Base-by-base conservation (phyloP, 371 early-diverging fungal species). In the Amoeboaphelidium protococcarum region DNA sequence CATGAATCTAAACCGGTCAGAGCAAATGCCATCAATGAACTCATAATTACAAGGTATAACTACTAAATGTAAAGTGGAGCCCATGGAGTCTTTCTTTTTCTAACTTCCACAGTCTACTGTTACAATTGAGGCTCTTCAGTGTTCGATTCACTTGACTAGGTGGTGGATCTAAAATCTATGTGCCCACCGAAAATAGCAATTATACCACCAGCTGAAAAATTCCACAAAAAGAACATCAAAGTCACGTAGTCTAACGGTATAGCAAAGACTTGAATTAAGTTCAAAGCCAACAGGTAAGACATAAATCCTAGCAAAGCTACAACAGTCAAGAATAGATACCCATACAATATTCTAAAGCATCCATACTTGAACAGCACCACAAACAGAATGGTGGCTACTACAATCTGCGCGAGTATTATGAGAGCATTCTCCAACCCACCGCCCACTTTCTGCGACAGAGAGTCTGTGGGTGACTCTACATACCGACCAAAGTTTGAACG, bases 141-240 rank as follows among this genome's bases (percentile, higher is more conserved):
- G 86, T 83, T 0, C 80, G 80, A 52, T 74, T 73, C 74, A n/a
- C n/a, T n/a, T n/a, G n/a, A n/a, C n/a, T n/a, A n/a, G n/a, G n/a
- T n/a, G n/a, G n/a, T n/a, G n/a, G n/a, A n/a, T n/a, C n/a, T n/a
- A n/a, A n/a, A n/a, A n/a, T n/a, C n/a, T n/a, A n/a, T n/a, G n/a
- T n/a, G n/a, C n/a, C n/a, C n/a, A n/a, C 78, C 80, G 54, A 85
- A 82, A 10, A 82, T 74, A n/a, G 71, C 65, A 3, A 74, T 55
- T 21, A 85, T 51, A 12, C 86, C 86, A 19, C 74, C 76, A 2
- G 69, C 65, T 0, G 73, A 63, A 57, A 82, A 71, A 54, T 85
- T 85, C 74, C 76, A 85, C 22, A 82, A 56, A 25, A 69, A 74
- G 54, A 85, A 75, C 3, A 54, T 60, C 60, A 82, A 60, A n/a